Percentiles rank a stretch among this genome's conserved stretches.
Evolutionary conservation across 306 rosid genomes (phyloP).

Genomic region (Fragaria ananassa): DNA sequence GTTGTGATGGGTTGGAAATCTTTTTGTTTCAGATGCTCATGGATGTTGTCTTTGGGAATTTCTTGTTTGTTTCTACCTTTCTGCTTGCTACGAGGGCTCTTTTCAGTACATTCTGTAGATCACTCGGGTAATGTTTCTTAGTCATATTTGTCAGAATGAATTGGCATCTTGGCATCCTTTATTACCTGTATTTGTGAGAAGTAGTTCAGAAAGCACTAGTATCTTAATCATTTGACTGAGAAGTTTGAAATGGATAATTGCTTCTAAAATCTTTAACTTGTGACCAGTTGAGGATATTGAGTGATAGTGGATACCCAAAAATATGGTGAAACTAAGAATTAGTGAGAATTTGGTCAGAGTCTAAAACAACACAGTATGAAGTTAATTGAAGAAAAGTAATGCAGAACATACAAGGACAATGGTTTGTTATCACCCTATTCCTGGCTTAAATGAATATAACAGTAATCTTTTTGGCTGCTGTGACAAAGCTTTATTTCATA

Average conservation of each 20-base stretch:
- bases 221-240: background rate
- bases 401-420: background rate
- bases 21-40: constrained; percentile 48
- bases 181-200: background rate
- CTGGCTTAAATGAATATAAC: background rate
- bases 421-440: background rate
- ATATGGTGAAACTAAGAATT: background rate
- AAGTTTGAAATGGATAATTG: background rate
- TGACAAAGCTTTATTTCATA: background rate
- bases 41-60: constrained; percentile 65
- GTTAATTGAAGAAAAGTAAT: background rate
- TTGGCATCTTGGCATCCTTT: background rate
- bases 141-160: background rate
- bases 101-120: constrained; percentile 40
- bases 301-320: background rate
- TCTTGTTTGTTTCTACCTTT: constrained; percentile 57
- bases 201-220: background rate
- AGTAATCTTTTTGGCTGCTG: constrained; percentile 7
- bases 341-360: background rate
- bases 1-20: background rate
- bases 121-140: constrained; percentile 42
- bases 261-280: background rate
- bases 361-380: background rate
- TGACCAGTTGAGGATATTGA: background rate
- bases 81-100: constrained; percentile 42